Conservation (phyloP, 116 monocot species). For the Phalaenopsis hybrid region DNA sequence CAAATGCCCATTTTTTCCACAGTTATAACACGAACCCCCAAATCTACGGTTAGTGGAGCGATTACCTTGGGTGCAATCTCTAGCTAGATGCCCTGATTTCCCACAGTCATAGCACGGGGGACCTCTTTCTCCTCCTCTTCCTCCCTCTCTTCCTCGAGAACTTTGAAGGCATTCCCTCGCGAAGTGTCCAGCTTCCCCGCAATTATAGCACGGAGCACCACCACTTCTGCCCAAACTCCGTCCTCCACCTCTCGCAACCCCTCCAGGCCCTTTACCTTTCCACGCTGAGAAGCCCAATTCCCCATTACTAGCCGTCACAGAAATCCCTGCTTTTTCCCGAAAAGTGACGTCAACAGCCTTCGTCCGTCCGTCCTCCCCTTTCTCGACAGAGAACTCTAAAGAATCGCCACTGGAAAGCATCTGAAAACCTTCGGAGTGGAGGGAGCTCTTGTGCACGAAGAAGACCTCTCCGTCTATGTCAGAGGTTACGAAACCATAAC, state of each 20-base stretch:
- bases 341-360: constrained; percentile 32
- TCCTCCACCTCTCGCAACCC: background rate
- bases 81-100: background rate
- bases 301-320: background rate
- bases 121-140: background rate
- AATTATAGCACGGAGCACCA: background rate
- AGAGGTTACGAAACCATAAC: constrained; percentile 21
- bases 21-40: background rate
- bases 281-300: background rate
- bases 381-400: constrained; percentile 17
- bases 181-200: background rate
- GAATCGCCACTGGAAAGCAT: constrained; percentile 13
- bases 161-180: background rate
- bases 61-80: background rate
- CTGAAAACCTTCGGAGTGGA: constrained; percentile 9
- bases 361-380: constrained; percentile 16
- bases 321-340: background rate
- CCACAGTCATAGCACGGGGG: background rate
- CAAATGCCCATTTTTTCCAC: constrained; percentile 7
- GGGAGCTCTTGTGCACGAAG: constrained; percentile 15
- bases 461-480: constrained; percentile 15
- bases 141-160: background rate
- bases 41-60: background rate
- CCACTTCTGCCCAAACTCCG: background rate
- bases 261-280: background rate